Conservation (phyloP, 2,329 filamentous ascomycete species). For the Corinectria fuckeliana region DNA sequence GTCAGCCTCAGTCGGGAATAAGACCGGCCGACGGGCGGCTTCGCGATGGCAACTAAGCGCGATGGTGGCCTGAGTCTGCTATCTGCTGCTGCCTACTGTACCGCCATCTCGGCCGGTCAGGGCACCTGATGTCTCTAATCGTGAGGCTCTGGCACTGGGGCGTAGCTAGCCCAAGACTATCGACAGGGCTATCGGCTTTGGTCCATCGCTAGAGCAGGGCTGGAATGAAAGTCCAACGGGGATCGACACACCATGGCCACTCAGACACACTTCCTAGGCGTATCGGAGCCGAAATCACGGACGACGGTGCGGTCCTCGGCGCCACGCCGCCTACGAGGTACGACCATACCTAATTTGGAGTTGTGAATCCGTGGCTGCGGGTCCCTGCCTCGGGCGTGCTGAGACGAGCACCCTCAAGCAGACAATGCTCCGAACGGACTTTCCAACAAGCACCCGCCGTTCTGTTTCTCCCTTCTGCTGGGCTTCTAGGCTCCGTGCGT, state of each 20-base stretch:
- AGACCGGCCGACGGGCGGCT: constrained; percentile 9
- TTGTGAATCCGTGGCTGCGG: background rate
- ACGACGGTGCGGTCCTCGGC: background rate
- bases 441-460: constrained; percentile 9
- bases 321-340: background rate
- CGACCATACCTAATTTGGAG: background rate
- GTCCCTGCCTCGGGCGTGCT: background rate
- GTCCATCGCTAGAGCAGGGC: background rate
- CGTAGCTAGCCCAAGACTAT: background rate
- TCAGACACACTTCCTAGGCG: background rate
- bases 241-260: background rate
- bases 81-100: background rate
- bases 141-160: background rate
- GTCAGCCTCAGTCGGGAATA: constrained; percentile 12
- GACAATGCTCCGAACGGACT: constrained; percentile 26
- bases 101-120: background rate
- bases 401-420: constrained; percentile 1
- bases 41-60: background rate
- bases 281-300: constrained; percentile 15
- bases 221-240: background rate
- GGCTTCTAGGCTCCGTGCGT: background rate
- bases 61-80: background rate
- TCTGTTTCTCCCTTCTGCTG: background rate
- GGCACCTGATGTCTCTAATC: background rate
- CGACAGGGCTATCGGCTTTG: constrained; percentile 4